Evolutionary conservation across 768 basidiomycete species (phyloP), one percentile per base, ranked within the genome.

Genomic region (Leccinum sublutescens): DNA sequence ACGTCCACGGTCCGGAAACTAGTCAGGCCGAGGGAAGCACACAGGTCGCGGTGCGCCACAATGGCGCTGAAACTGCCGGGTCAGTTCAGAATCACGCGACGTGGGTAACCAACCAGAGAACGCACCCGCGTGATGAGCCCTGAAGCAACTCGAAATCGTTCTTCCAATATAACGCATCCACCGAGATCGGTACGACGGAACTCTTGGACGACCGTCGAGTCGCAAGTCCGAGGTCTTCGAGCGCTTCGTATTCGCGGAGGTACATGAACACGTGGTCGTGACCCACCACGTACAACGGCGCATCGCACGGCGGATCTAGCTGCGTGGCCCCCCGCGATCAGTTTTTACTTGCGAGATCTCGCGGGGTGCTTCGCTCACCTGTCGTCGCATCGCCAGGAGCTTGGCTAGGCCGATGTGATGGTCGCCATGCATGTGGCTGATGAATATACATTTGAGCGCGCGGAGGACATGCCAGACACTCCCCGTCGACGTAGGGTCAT

Each of bases 381-480:
- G 76, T 54, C 79, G 81, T 56, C 96, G 81, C 76, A 87, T 83
- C 0, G 83, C 77, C 17, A 98, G 77, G 8, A 98, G 75, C 58
- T 85, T 84, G 0, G 86, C 80, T 34, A 95, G 71, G 8, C 96
- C 95, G 43, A 89, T 81, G 68, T 97, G 95, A 71, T 98, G 96
- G 68, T 98, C 96, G 0, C 82, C 95, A 67, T 97, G 96, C 64
- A 89, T 82, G 70, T 98, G 96, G 61, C 91, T 93, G 60, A 96
- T 78, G 71, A 87, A 97, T 38, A 98, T 81, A 68, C 91, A 86
- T 66, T 83, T 88, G 12, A 95, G 71, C 52, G 88, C 77, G n/a
- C 85, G 77, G 54, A 95, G 76, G 14, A 87, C 78, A 12, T 84
- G 69, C 79, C 83, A 83, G 3, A 83, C 84, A 56, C 78, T 79